Evolutionary conservation across 495 filamentous ascomycete species (phyloP), one percentile per base, ranked within the genome.

Genomic region (Gamarada debralockiae): DNA sequence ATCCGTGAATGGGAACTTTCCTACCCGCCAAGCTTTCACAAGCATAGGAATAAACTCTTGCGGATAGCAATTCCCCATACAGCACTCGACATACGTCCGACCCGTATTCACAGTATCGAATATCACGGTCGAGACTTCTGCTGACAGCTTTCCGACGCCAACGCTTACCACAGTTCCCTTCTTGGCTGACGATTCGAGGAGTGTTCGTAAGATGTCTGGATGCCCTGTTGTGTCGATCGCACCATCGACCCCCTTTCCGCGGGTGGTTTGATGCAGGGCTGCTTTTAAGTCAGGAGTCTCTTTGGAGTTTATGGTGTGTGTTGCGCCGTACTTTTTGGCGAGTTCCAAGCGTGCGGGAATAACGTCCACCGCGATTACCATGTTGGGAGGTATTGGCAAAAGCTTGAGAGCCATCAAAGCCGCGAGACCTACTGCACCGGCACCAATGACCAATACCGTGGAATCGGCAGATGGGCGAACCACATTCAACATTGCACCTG

Each of bases 301-400:
- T 17, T 50, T 60, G 3, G 69, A 50, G 37, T 66, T 71, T 25
- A 78, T 59, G 3, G 56, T 60, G 54, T 74, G 54, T 0, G 70
- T 71, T 4, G 76, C 74, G 13, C 76, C 76, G 1, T 78, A 53
- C 23, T 64, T 59, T 17, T 48, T 61, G 3, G 75, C 73, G 15
- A 75, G 23, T 23, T 63, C 63, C 9, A 80, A 58, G 25, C 71
- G 71, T 20, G 56, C 58, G 24, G 70, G 60, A 18, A 70, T 61
- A 22, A 75, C 61, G 49, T 77, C 74, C 2, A 76, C 69, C 0
- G 70, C 74, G n/a, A 76, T 63, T 20, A 76, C 44, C 10, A 40
- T 57, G 17, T 57, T 55, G 5, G 62, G 58, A 10, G 56, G 57
- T 0, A 66, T 58, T 10, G 65, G 57, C 0, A 36, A n/a, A 3